Conservation (phyloP, 2,329 filamentous ascomycete genomes). For the Lachnellula subtilissima region DNA sequence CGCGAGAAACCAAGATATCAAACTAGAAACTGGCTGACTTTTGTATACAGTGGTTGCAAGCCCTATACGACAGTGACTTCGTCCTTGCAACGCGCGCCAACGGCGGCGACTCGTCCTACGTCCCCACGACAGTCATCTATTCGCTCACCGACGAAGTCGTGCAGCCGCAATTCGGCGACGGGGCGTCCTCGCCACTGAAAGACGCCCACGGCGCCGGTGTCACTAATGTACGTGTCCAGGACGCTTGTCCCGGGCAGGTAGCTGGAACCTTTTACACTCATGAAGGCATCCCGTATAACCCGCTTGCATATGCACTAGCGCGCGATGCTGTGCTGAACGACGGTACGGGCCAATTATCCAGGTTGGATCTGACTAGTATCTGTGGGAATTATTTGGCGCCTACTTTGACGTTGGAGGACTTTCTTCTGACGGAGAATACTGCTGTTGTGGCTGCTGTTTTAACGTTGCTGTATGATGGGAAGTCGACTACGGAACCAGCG, state of each 20-base stretch:
- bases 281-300: slow-evolving; percentile 46
- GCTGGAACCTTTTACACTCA: slow-evolving; percentile 46
- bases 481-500: neutral
- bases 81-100: slow-evolving; percentile 38
- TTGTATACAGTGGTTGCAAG: slow-evolving; percentile 33
- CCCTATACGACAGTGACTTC: slow-evolving; percentile 41
- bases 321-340: neutral
- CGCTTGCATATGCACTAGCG: slow-evolving; percentile 38
- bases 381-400: neutral
- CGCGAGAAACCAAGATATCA: neutral
- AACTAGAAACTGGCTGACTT: neutral
- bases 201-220: slow-evolving; percentile 38
- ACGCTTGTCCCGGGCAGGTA: slow-evolving; percentile 35
- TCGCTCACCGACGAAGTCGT: slow-evolving; percentile 48
- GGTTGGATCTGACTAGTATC: neutral
- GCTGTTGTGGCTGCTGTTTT: neutral
- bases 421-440: neutral
- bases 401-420: neutral
- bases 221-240: slow-evolving; percentile 46
- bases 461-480: neutral
- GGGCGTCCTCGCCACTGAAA: slow-evolving; percentile 44
- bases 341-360: neutral
- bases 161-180: slow-evolving; percentile 42
- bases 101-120: slow-evolving; percentile 47
- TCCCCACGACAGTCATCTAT: slow-evolving; percentile 51